Conservation (phyloP, 345 rosid species). For the Nephelium lappaceum region DNA sequence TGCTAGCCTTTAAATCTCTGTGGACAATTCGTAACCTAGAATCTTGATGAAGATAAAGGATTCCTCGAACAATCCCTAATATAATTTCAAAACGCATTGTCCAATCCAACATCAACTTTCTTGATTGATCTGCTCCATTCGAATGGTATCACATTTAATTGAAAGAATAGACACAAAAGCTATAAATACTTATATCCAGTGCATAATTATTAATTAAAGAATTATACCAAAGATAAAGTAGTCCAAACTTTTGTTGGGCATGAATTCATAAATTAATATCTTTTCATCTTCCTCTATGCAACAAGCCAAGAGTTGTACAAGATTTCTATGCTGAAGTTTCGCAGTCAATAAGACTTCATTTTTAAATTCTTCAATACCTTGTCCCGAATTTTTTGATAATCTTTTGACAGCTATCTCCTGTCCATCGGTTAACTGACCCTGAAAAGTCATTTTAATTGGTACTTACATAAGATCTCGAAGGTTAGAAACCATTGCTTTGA, state of each 20-base stretch:
- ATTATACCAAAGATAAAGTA: conserved; percentile 7
- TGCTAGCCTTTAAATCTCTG: conserved; percentile 38
- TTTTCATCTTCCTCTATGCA: conserved; percentile 12
- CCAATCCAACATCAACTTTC: conserved; percentile 28
- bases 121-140: conserved; percentile 18
- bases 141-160: background rate
- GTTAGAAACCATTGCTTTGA: background rate
- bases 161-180: background rate
- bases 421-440: background rate
- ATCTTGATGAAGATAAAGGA: conserved; percentile 39
- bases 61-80: conserved; percentile 37
- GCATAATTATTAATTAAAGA: background rate
- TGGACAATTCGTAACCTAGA: conserved; percentile 37
- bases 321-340: conserved; percentile 16
- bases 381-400: background rate
- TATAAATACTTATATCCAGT: background rate
- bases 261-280: conserved; percentile 11
- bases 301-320: conserved; percentile 4
- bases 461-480: background rate
- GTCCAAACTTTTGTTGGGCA: conserved; percentile 18
- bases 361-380: background rate
- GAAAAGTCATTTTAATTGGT: background rate
- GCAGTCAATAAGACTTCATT: conserved; percentile 7
- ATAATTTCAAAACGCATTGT: conserved; percentile 28
- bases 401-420: background rate